Evolutionary conservation across 495 filamentous ascomycete genomes (phyloP).

Genomic region (Daldinia caldariorum): DNA sequence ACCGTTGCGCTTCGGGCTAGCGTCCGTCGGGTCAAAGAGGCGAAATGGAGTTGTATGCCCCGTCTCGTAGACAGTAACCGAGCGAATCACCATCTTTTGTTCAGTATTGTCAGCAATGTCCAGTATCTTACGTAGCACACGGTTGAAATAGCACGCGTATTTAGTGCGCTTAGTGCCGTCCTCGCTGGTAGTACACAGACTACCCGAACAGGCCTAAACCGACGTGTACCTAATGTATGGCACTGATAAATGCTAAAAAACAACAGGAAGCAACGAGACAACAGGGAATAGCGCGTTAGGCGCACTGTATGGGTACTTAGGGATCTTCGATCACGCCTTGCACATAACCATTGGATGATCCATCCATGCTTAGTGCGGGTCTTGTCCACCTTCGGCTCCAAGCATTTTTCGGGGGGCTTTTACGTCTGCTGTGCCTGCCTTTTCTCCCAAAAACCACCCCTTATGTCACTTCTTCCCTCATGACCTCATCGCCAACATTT

Average conservation of each 20-base stretch:
- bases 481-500: conserved; percentile 53
- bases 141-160: not conserved
- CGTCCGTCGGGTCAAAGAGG: conserved; percentile 33
- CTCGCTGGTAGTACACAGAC: conserved; percentile 7
- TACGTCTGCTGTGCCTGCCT: conserved; percentile 51
- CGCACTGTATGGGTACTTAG: conserved; percentile 49
- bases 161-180: not conserved
- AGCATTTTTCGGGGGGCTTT: conserved; percentile 50
- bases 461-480: conserved; percentile 55
- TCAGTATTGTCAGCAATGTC: conserved; percentile 13
- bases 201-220: conserved; percentile 34
- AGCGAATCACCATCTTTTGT: conserved; percentile 36
- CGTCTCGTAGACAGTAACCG: conserved; percentile 30
- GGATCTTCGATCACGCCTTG: conserved; percentile 49
- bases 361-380: conserved; percentile 39
- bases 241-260: conserved; percentile 17
- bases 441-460: conserved; percentile 51
- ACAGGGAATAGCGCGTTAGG: not conserved
- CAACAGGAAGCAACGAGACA: no score
- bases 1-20: conserved; percentile 17
- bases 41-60: conserved; percentile 32
- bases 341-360: conserved; percentile 42
- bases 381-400: conserved; percentile 47
- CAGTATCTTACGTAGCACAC: conserved; percentile 30
- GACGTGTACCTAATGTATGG: not conserved